Evolutionary conservation across 2,329 filamentous ascomycete genomes (phyloP).

Genomic region (Massarina eburnea): DNA sequence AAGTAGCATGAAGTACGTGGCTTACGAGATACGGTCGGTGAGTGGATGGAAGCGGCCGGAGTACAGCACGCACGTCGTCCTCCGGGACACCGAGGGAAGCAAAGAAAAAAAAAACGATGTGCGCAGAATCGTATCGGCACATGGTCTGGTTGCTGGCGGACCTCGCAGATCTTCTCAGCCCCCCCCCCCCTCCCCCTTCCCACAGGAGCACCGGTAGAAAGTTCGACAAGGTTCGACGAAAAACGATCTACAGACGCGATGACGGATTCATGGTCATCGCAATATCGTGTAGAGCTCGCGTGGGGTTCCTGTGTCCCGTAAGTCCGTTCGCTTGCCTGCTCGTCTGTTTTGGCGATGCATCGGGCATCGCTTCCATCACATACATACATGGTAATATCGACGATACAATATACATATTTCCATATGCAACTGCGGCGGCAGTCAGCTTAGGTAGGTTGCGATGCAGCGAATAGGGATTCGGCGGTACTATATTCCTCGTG

Average conservation of each 20-base stretch:
- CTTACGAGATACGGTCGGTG: conserved; percentile 9
- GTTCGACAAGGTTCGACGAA: not conserved
- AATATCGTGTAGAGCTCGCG: not conserved
- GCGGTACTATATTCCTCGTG: not conserved
- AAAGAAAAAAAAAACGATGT: conserved; percentile 3
- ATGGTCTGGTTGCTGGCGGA: conserved; percentile 2
- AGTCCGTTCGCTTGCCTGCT: too few species aligned
- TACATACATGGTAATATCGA: not conserved
- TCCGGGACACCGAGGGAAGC: not conserved
- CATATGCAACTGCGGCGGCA: not conserved
- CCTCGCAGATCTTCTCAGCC: conserved; percentile 5
- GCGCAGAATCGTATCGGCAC: conserved; percentile 10
- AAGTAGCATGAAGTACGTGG: conserved; percentile 1
- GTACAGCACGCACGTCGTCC: conserved; percentile 5
- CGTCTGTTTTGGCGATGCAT: not conserved
- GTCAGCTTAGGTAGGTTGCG: not conserved
- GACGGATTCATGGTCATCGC: not conserved
- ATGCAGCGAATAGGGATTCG: not conserved
- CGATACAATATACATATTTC: not conserved
- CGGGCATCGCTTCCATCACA: not conserved
- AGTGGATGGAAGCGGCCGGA: conserved; percentile 2
- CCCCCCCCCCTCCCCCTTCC: conserved; percentile 5
- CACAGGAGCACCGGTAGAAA: not conserved
- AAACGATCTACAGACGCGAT: not conserved
- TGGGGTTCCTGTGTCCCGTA: not conserved